phyloP scores from a whole-genome alignment of 2,329 filamentous ascomycete genomes.

The Ambrosiella xylebori region DNA sequence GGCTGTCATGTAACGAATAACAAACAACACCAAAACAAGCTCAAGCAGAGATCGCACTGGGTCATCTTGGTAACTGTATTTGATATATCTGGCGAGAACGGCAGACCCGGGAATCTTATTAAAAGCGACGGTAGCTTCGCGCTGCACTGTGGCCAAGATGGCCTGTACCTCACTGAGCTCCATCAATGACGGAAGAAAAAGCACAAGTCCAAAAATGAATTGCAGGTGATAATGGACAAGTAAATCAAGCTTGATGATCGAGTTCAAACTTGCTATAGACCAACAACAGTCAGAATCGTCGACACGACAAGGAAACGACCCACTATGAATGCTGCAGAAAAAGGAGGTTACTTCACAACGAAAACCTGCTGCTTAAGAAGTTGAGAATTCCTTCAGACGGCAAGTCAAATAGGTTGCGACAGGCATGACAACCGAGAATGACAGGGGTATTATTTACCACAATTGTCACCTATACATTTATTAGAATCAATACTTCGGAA shows the following conservation, averaged over 20 bases:
- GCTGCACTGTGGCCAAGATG: slow-evolving; percentile 33
- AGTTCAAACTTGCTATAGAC: neutral
- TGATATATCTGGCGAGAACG: slow-evolving; percentile 86
- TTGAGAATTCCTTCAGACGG: neutral
- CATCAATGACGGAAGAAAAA: slow-evolving; percentile 25
- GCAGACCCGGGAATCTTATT: slow-evolving; percentile 87
- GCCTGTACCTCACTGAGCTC: slow-evolving; percentile 44
- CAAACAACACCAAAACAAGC: slow-evolving; percentile 84
- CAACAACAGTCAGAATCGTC: neutral
- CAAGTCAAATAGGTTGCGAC: too few relatives aligned
- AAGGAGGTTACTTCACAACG: neutral
- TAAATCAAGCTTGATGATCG: neutral
- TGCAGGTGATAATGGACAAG: neutral
- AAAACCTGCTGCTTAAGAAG: neutral
- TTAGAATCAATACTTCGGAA: too few relatives aligned
- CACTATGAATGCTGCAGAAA: neutral
- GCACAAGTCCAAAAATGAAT: neutral
- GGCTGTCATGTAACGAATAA: slow-evolving; percentile 78
- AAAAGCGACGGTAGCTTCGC: slow-evolving; percentile 46
- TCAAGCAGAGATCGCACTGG: slow-evolving; percentile 87
- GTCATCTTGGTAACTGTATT: slow-evolving; percentile 94
- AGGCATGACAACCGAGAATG: too few relatives aligned
- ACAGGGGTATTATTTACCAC: too few relatives aligned
- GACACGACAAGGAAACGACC: neutral
- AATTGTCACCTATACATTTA: too few relatives aligned